Conservation (phyloP, 2,329 filamentous ascomycete genomes). For the Aspergillus brunneoviolaceus region DNA sequence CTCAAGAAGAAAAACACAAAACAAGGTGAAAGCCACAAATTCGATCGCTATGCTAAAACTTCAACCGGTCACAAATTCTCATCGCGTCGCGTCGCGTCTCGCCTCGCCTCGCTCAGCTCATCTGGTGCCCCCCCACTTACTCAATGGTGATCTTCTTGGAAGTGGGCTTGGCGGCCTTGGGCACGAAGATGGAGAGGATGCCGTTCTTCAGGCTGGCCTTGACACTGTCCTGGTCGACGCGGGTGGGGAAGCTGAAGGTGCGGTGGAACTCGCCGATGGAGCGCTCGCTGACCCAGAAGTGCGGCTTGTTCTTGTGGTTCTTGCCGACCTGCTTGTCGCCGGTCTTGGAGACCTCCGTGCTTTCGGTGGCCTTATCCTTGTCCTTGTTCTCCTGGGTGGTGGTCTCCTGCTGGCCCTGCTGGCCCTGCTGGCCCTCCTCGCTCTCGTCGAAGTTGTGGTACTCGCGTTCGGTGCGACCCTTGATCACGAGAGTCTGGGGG, state of each 20-base stretch:
- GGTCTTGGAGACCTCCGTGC: constrained; percentile 32
- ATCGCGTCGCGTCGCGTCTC: neutral
- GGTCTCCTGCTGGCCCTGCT: constrained; percentile 33
- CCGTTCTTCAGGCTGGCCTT: constrained; percentile 62
- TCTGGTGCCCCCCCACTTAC: constrained; percentile 34
- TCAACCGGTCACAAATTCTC: neutral
- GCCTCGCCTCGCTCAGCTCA: neutral
- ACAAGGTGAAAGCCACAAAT: neutral
- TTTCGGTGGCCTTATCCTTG: constrained; percentile 21
- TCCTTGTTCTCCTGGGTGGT: constrained; percentile 29
- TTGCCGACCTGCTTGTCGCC: constrained; percentile 22
- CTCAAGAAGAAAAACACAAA: neutral
- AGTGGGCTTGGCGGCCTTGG: constrained; percentile 53
- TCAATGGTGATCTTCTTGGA: constrained; percentile 58
- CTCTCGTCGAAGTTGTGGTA: constrained; percentile 34
- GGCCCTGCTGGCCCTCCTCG: constrained; percentile 40
- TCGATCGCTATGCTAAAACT: neutral
- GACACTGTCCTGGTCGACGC: constrained; percentile 61
- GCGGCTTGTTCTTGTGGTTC: constrained; percentile 30
- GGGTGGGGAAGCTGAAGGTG: constrained; percentile 58
- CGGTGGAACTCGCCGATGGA: constrained; percentile 60
- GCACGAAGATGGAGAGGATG: constrained; percentile 57
- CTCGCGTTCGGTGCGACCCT: constrained; percentile 44
- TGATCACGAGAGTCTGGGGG: constrained; percentile 47
- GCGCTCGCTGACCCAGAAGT: constrained; percentile 62